Conservation (phyloP, 306 rosid species). For the Albizia julibrissin region DNA sequence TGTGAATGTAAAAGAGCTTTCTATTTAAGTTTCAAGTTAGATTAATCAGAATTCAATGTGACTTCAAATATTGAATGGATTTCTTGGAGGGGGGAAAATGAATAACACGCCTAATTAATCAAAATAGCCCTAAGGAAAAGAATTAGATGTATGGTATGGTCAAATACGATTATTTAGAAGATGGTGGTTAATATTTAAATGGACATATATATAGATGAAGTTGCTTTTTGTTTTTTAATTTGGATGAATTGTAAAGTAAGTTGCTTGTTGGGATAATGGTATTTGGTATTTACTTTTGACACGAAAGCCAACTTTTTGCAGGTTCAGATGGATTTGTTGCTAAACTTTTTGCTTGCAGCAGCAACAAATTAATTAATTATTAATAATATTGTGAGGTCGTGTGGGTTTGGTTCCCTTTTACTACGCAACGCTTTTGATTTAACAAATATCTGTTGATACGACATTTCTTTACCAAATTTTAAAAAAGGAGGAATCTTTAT, state of each 20-base stretch:
- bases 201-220: not conserved
- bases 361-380: conserved; percentile 3
- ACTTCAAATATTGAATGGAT: too few relatives aligned
- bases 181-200: not conserved
- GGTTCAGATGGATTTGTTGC: conserved; percentile 48
- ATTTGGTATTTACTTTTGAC: conserved; percentile 42
- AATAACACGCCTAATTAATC: too few relatives aligned
- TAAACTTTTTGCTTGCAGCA: conserved; percentile 39
- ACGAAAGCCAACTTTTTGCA: conserved; percentile 46
- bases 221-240: not conserved
- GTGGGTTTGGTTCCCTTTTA: conserved; percentile 41
- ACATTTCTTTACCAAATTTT: conserved; percentile 39
- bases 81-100: too few relatives aligned
- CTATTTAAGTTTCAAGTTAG: too few relatives aligned
- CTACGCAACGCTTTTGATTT: conserved; percentile 33
- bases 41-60: too few relatives aligned
- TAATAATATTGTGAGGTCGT: conserved; percentile 10
- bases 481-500: conserved; percentile 38
- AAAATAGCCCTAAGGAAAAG: too few relatives aligned
- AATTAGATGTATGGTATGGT: too few relatives aligned
- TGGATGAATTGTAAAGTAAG: not conserved
- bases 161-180: not conserved
- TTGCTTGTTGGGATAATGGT: conserved; percentile 40
- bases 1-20: too few relatives aligned
- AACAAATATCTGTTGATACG: conserved; percentile 6